A percentile compares a stretch with the other conserved stretches of the same genome.
Conservation (phyloP, 345 rosid genomes). For the Erucastrum elatum region DNA sequence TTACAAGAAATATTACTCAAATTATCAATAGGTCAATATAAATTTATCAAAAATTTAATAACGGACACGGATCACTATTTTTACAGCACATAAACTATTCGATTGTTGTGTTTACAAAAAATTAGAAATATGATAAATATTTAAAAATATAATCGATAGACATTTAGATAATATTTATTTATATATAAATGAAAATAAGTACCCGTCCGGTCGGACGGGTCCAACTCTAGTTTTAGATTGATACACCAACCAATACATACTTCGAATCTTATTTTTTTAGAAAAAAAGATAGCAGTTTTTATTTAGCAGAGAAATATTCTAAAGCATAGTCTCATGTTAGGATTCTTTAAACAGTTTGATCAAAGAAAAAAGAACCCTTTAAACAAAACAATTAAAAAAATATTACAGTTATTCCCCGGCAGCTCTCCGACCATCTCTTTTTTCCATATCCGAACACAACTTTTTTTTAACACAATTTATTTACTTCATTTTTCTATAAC, state of each 20-base stretch:
- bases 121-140: no score
- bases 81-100: no score
- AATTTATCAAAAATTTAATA: no score
- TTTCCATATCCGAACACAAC: conserved; percentile 15
- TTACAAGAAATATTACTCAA: no score
- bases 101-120: no score
- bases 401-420: not conserved
- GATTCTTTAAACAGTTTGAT: not conserved
- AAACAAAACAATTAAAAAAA: not conserved
- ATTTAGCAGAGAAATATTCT: conserved; percentile 6
- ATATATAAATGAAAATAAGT: no score
- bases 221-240: not conserved
- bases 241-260: not conserved
- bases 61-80: no score
- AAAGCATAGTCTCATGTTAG: conserved; percentile 15
- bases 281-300: not conserved
- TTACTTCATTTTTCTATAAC: not conserved
- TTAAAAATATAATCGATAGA: no score
- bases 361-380: not conserved
- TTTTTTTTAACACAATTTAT: not conserved
- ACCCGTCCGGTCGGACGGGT: no score
- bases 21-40: no score
- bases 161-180: no score
- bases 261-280: not conserved
- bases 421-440: not conserved